These are phyloP conservation scores for Cryptococcus amylolentus DNA, from an alignment of 1,284 basidiomycete species.

Conservation along the genomic window DNA sequence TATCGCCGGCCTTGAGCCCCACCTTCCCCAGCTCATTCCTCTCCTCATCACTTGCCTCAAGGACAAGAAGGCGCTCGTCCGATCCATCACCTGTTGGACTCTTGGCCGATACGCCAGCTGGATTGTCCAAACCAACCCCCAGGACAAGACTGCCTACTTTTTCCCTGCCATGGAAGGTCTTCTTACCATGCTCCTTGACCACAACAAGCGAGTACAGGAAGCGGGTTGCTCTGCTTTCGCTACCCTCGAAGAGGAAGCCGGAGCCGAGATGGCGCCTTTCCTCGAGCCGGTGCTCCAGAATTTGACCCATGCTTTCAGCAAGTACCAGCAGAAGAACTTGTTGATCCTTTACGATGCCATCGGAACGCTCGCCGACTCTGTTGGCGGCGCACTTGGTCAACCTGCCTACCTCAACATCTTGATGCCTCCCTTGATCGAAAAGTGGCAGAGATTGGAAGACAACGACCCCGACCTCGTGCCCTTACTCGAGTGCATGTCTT, in stretches of 20 bases:
- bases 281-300: constrained; percentile 92
- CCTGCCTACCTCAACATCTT: constrained; percentile 86
- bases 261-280: constrained; percentile 81
- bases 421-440: constrained; percentile 88
- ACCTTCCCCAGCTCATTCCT: constrained; percentile 85
- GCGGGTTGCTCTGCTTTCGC: constrained; percentile 98
- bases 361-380: constrained; percentile 94
- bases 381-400: constrained; percentile 81
- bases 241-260: constrained; percentile 97
- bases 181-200: constrained; percentile 95
- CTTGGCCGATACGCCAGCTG: constrained; percentile 97
- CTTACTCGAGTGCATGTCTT: constrained; percentile 93
- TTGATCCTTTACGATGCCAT: constrained; percentile 97
- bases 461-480: constrained; percentile 92
- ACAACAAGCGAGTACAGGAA: constrained; percentile 99
- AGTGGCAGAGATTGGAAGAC: constrained; percentile 85
- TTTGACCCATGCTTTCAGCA: constrained; percentile 91
- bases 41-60: constrained; percentile 86
- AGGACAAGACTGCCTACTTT: constrained; percentile 85
- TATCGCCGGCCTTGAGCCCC: constrained; percentile 91
- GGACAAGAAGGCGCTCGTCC: constrained; percentile 93
- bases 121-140: constrained; percentile 72
- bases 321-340: constrained; percentile 99
- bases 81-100: constrained; percentile 99
- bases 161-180: constrained; percentile 97